Conservation (phyloP, 345 rosid genomes). For the Hibiscus mutabilis region DNA sequence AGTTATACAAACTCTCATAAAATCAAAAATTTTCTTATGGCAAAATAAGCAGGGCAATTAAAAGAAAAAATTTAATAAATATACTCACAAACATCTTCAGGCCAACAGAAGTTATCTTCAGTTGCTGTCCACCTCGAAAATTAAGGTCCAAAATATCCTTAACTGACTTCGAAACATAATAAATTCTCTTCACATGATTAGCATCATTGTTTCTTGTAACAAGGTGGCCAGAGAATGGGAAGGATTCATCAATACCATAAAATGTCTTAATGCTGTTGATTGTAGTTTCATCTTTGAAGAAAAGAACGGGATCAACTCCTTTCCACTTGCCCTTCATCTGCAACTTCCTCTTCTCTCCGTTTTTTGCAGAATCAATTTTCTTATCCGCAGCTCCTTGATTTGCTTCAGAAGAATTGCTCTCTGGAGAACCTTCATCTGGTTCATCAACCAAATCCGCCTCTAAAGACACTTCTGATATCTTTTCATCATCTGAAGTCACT, state of each 20-base stretch:
- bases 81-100: constrained; percentile 93
- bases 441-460: constrained; percentile 35
- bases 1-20: background rate
- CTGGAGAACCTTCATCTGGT: constrained; percentile 19
- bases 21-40: background rate
- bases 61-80: constrained; percentile 7
- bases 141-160: constrained; percentile 74
- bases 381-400: constrained; percentile 19
- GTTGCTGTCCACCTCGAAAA: constrained; percentile 63
- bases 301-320: constrained; percentile 88
- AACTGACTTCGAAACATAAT: constrained; percentile 79
- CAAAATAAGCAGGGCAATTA: background rate
- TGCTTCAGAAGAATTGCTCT: constrained; percentile 30
- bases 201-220: constrained; percentile 75
- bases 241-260: constrained; percentile 74
- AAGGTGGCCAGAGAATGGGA: constrained; percentile 66
- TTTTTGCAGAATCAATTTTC: constrained; percentile 35
- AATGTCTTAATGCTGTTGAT: constrained; percentile 64
- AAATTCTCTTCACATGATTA: constrained; percentile 82
- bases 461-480: constrained; percentile 29
- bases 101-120: constrained; percentile 88
- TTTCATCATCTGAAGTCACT: constrained; percentile 31
- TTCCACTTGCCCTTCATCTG: constrained; percentile 92
- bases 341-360: constrained; percentile 63
- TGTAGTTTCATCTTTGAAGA: constrained; percentile 61